Conservation (phyloP, 331 rosid species). For the Pyrus hybrid region DNA sequence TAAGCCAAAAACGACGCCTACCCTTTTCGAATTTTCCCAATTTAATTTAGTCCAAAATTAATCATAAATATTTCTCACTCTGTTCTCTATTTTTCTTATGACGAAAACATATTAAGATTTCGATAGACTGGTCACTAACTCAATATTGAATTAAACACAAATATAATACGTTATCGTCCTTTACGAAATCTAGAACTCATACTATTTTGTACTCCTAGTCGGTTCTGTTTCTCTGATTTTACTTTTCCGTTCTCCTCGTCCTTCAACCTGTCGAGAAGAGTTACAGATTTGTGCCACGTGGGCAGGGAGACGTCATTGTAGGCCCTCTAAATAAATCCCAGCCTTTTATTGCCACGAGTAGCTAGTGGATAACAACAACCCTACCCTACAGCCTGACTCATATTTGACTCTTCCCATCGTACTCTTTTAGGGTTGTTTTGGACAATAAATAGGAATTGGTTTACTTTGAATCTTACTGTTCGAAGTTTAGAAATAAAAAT, state of each 20-base stretch:
- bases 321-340: slow-evolving; percentile 16
- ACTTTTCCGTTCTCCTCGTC: not conserved
- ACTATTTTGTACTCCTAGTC: too few relatives aligned
- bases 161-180: too few relatives aligned
- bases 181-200: too few relatives aligned
- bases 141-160: too few relatives aligned
- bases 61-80: too few relatives aligned
- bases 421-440: not conserved
- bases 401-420: not conserved
- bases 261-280: slow-evolving; percentile 10
- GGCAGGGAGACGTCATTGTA: not conserved
- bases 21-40: not conserved
- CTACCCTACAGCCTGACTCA: not conserved
- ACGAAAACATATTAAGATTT: too few relatives aligned
- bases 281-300: slow-evolving; percentile 39
- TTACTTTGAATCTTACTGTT: too few relatives aligned
- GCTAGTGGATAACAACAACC: slow-evolving; percentile 43
- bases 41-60: not conserved
- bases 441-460: too few relatives aligned
- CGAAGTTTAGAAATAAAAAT: too few relatives aligned
- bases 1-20: slow-evolving; percentile 24
- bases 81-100: too few relatives aligned
- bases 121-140: too few relatives aligned
- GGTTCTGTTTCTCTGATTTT: not conserved
- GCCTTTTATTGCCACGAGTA: slow-evolving; percentile 30